A percentile compares a stretch with the other conserved stretches of the same genome.
Conservation (phyloP, 2,329 filamentous ascomycete genomes). For the Metarhizium humberi region DNA sequence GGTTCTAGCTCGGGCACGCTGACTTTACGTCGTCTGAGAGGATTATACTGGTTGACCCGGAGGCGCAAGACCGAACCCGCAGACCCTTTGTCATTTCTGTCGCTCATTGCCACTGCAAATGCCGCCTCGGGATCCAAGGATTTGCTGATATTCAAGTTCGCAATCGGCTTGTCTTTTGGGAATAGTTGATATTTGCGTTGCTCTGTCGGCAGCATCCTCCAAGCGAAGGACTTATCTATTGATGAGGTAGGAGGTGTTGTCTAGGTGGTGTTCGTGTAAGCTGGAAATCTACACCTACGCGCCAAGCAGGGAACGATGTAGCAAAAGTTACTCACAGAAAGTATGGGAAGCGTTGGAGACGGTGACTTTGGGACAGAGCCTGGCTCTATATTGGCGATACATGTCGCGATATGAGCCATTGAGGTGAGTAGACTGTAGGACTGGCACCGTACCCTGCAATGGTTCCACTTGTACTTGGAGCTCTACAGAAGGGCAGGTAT, state of each 20-base stretch:
- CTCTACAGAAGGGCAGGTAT: background rate
- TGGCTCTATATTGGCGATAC: conserved; percentile 41
- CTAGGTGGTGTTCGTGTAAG: conserved; percentile 6
- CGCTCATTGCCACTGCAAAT: conserved; percentile 31
- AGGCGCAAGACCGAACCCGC: conserved; percentile 32
- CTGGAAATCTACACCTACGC: background rate
- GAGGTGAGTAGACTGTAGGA: conserved; percentile 1
- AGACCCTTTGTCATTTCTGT: conserved; percentile 30
- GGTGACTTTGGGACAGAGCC: conserved; percentile 42
- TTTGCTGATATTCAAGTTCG: conserved; percentile 30
- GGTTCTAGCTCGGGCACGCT: conserved; percentile 56
- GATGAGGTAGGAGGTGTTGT: conserved; percentile 1
- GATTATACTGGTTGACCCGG: conserved; percentile 48
- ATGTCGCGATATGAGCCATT: conserved; percentile 56
- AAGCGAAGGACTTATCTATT: conserved; percentile 40
- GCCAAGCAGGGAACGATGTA: background rate
- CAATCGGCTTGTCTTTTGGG: conserved; percentile 40
- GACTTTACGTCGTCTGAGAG: conserved; percentile 50
- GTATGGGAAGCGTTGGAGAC: conserved; percentile 34
- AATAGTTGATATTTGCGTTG: conserved; percentile 53
- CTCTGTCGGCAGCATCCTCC: conserved; percentile 51
- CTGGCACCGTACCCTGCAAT: background rate
- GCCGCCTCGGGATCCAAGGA: conserved; percentile 41
- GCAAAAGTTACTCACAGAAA: conserved; percentile 28
- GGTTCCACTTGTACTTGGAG: background rate